A percentile compares a stretch with the other conserved stretches of the same genome.
phyloP scores from a whole-genome alignment of 2,329 filamentous ascomycete genomes.

The Aureobasidium subglaciale region DNA sequence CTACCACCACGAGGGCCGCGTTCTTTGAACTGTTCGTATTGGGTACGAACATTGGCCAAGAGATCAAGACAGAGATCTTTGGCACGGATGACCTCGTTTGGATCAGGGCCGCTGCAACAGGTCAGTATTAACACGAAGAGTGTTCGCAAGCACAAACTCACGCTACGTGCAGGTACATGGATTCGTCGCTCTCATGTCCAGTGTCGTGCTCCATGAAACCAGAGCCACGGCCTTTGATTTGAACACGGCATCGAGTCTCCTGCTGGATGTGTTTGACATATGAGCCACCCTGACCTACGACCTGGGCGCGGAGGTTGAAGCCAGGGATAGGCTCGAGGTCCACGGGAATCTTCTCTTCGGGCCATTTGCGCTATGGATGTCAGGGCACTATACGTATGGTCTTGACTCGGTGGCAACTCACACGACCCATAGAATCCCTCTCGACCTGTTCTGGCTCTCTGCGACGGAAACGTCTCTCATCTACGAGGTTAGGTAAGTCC shows the following conservation, averaged over 20 bases:
- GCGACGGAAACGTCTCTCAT: slow-evolving; percentile 84
- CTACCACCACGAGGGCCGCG: slow-evolving; percentile 45
- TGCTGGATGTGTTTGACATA: slow-evolving; percentile 98
- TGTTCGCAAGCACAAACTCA: slow-evolving; percentile 42
- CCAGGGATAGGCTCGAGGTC: slow-evolving; percentile 83
- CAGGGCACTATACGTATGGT: not conserved
- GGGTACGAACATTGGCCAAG: slow-evolving; percentile 74
- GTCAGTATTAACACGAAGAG: not conserved
- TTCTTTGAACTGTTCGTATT: slow-evolving; percentile 85
- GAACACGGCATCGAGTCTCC: slow-evolving; percentile 89
- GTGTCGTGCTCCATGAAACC: slow-evolving; percentile 87
- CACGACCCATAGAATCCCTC: slow-evolving; percentile 82
- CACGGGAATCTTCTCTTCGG: slow-evolving; percentile 89
- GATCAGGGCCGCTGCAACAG: slow-evolving; percentile 67
- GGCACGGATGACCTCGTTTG: slow-evolving; percentile 75
- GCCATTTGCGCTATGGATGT: slow-evolving; percentile 80
- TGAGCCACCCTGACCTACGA: slow-evolving; percentile 86
- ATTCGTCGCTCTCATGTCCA: slow-evolving; percentile 85
- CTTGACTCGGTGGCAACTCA: slow-evolving; percentile 38
- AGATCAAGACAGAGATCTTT: slow-evolving; percentile 86
- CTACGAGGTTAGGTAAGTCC: slow-evolving; percentile 88
- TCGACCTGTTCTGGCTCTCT: slow-evolving; percentile 75
- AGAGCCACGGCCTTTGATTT: slow-evolving; percentile 94
- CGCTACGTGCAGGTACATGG: slow-evolving; percentile 96
- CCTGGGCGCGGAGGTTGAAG: slow-evolving; percentile 92